Conservation (phyloP, 306 rosid genomes). For the Cucumis sativus region Cucumber_9930_V3 NC_026658.2:8334001-8334500, state of each 20-base stretch:
- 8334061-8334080: slow-evolving; percentile 6
- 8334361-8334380: too few species aligned
- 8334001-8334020: not conserved
- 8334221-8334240: slow-evolving; percentile 1
- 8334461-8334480: too few species aligned
- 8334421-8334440: too few species aligned
- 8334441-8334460: too few species aligned
- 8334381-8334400: too few species aligned
- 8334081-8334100: slow-evolving; percentile 66
- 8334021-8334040: not conserved
- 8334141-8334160: slow-evolving; percentile 68
- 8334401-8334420: too few species aligned
- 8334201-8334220: slow-evolving; percentile 8
- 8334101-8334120: slow-evolving; percentile 81
- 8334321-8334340: too few species aligned
- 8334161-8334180: slow-evolving; percentile 87
- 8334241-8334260: not conserved
- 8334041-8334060: not conserved
- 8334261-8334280: not conserved
- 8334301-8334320: too few species aligned
- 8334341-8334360: too few species aligned
- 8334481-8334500: too few species aligned
- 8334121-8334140: slow-evolving; percentile 84
- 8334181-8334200: slow-evolving; percentile 91
- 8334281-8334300: not conserved